Base-by-base conservation (phyloP, 164 flowering plant genomes). In the Annona cherimola region DNA sequence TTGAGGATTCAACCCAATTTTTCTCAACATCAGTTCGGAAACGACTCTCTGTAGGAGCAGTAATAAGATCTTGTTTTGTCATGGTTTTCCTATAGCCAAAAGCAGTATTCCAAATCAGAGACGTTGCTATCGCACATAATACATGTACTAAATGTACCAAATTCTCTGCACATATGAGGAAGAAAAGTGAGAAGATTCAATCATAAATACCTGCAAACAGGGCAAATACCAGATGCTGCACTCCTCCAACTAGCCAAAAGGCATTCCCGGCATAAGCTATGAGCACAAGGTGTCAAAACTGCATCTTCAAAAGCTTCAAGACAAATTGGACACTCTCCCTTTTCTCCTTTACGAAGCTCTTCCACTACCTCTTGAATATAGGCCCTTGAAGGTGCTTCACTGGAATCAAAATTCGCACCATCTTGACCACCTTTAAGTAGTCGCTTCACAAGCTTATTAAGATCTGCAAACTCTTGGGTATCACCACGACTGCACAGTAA, bases 301-400 rank as follows among this genome's bases (percentile, higher is more conserved):
- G 98, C 94, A 91, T 95, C 99, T 83, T 95, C 99, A 85, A 86
- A 90, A 81, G 91, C 92, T 85, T 95, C 98, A 70, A 95, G 95
- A 80, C 99, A 95, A 72, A 95, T 95, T 46, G 99, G 99, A 66
- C 99, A 95, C 79, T 95, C 99, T 74, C 96, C 96, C 42, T 88
- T 79, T 66, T 90, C 97, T 61, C 99, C 97, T 68, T 86, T 93
- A 5, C 89, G 89, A 46, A 95, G 79, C 80, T 91, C 99, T 73
- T 95, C 96, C 74, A 95, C 89, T 61, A 95, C 98, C 79, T 90
- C 96, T 72, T 91, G 91, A 73, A 95, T 71, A 83, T 87, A 95
- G 69, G 96, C 99, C 74, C 78, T 78, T 45, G 99, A 93, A 40
- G 97, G 97, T 41, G 71, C 79, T 62, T 79, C 89, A 73, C 75